Evolutionary conservation across 345 rosid genomes (phyloP).

Genomic region (Cardamine occulta): DNA sequence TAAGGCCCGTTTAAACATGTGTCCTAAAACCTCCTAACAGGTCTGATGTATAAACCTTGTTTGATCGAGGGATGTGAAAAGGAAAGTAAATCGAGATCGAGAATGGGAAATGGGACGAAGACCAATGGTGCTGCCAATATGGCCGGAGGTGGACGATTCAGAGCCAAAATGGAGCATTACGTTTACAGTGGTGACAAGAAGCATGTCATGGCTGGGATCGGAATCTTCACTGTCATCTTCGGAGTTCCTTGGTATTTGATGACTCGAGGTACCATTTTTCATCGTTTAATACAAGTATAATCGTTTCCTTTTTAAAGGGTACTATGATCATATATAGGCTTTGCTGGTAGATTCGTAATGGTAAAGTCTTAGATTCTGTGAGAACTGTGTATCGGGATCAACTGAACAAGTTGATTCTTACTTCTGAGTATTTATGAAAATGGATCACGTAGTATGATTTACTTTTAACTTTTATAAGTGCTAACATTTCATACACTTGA

Average conservation of each 20-base stretch:
- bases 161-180: constrained; percentile 60
- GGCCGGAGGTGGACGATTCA: constrained; percentile 52
- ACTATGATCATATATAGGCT: not conserved
- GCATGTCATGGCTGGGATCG: constrained; percentile 78
- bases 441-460: not conserved
- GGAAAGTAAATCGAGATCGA: constrained; percentile 17
- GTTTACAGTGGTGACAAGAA: constrained; percentile 90
- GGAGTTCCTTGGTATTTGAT: constrained; percentile 81
- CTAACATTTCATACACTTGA: not conserved
- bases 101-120: constrained; percentile 36
- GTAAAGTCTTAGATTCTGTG: no score
- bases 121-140: constrained; percentile 15
- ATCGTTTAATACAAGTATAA: not conserved
- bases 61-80: not conserved
- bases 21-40: not conserved
- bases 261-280: constrained; percentile 55
- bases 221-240: constrained; percentile 56
- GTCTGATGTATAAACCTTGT: constrained; percentile 18
- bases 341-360: not conserved
- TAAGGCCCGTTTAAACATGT: not conserved
- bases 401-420: not conserved
- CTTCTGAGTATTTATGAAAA: not conserved
- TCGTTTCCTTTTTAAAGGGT: no score
- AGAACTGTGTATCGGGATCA: not conserved
- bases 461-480: no score